These are phyloP conservation scores for Erodium trifolium DNA, from an alignment of 441 rosid genomes.

Conservation along the genomic window DNA sequence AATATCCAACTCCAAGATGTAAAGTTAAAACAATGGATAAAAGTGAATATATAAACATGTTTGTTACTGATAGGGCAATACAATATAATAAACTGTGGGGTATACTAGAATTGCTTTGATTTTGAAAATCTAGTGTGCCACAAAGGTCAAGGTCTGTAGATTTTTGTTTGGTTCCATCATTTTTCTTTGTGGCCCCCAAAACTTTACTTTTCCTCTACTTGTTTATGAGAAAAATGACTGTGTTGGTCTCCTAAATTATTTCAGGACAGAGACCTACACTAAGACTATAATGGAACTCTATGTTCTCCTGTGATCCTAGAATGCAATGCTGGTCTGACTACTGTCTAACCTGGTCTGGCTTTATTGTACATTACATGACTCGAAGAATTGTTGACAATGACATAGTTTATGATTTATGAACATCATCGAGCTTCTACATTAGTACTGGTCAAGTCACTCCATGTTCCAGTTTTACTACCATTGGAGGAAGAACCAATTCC, in stretches of 20 bases:
- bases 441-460: neutral
- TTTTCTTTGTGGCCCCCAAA: constrained; percentile 10
- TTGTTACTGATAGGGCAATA: constrained; percentile 6
- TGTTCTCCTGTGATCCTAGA: neutral
- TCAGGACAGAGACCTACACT: constrained; percentile 1
- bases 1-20: neutral
- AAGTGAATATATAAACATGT: neutral
- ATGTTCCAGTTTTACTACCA: neutral
- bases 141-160: constrained; percentile 3
- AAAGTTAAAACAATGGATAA: constrained; percentile 7
- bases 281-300: neutral
- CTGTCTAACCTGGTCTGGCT: constrained; percentile 5
- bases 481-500: constrained; percentile 31
- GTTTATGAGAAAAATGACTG: neutral
- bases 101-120: neutral
- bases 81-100: constrained; percentile 4
- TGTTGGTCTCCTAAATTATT: constrained; percentile 6
- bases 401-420: neutral
- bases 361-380: neutral
- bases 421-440: neutral
- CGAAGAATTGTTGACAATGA: no score
- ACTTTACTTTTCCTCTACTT: constrained; percentile 7
- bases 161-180: neutral
- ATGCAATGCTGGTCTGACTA: constrained; percentile 8
- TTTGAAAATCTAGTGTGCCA: constrained; percentile 7